phyloP scores from a whole-genome alignment of 1,139 yeast species.

The Suhomyces bolitotheri region DNA sequence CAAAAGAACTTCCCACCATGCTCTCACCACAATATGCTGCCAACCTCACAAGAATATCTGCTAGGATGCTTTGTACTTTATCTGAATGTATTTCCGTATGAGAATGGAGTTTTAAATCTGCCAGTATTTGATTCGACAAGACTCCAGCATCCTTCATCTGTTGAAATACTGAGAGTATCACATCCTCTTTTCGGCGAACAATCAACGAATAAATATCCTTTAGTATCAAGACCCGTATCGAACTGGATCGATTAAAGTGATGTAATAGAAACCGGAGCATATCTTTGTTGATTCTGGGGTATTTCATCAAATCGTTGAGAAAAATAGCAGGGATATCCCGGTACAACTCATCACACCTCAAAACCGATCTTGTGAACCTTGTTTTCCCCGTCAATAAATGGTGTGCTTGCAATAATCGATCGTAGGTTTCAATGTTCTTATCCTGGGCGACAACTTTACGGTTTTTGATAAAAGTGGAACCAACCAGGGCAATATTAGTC shows the following conservation, averaged over 20 bases:
- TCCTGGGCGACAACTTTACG: too few species aligned
- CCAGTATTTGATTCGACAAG: constrained; percentile 1
- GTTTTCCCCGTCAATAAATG: constrained; percentile 15
- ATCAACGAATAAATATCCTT: constrained; percentile 20
- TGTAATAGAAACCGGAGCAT: constrained; percentile 19
- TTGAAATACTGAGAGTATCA: constrained; percentile 8
- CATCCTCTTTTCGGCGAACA: constrained; percentile 10
- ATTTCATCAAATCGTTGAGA: constrained; percentile 23
- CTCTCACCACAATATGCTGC: constrained; percentile 23
- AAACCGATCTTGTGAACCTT: constrained; percentile 17
- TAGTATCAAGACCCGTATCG: constrained; percentile 23
- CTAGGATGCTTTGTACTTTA: constrained; percentile 1
- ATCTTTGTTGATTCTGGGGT: constrained; percentile 21
- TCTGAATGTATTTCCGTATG: too few species aligned
- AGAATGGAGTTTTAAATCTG: not conserved
- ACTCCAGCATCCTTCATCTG: constrained; percentile 6
- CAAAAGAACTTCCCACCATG: constrained; percentile 24
- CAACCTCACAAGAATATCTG: constrained; percentile 12
- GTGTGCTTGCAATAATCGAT: constrained; percentile 21
- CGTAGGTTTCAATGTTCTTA: constrained; percentile 11
- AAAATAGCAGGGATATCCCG: constrained; percentile 11
- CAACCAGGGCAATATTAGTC: too few species aligned
- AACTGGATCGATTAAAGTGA: constrained; percentile 19
- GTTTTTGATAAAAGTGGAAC: too few species aligned
- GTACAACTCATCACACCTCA: constrained; percentile 21